Base-by-base conservation (phyloP, 176 grass and related monocot species). In the Lolium perenne region DNA sequence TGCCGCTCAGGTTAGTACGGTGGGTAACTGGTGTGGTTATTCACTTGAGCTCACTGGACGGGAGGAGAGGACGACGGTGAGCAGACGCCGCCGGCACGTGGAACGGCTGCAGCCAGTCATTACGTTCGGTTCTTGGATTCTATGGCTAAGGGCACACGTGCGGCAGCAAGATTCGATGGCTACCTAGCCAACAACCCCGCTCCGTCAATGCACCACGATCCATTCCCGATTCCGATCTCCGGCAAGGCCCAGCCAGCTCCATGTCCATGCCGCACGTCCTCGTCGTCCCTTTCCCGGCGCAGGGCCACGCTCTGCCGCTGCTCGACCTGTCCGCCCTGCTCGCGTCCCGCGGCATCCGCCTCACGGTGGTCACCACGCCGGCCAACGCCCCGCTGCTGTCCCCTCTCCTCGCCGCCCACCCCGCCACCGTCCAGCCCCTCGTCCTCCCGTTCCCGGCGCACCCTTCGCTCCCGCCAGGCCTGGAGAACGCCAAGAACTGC, bases 301-400 rank as follows among this genome's bases (percentile, higher is more conserved):
- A 97, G 63, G 91, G 94, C 59, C 94, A 94, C 82, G 45, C 88
- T 59, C 85, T 76, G 18, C 87, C 91, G 46, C 89, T 96, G 40
- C 85, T 92, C 9, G 91, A 91, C 75, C 20, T 96, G 22, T 62
- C 88, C 16, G 62, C 68, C 10, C 87, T 86, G 61, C 89, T 97
- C 76, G 88, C 91, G 7, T 1, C 47, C 0, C 91, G 79, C 32
- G 79, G 77, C 29, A 38, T 96, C 67, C 83, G 74, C 86, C 82
- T 93, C 67, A 93, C 94, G 48, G 59, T 96, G 10, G 87, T 80
- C 53, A 74, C 86, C 75, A 90, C 89, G 22, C 86, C 91, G 0
- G 84, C 47, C 20, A 92, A 92, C 85, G 74, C 76, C 7, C 89
- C 75, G 29, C 66, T 90, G 20, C 91, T 93, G 50, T 75, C 91